Conservation (phyloP, 331 rosid genomes). For the Malus hybrid region DNA sequence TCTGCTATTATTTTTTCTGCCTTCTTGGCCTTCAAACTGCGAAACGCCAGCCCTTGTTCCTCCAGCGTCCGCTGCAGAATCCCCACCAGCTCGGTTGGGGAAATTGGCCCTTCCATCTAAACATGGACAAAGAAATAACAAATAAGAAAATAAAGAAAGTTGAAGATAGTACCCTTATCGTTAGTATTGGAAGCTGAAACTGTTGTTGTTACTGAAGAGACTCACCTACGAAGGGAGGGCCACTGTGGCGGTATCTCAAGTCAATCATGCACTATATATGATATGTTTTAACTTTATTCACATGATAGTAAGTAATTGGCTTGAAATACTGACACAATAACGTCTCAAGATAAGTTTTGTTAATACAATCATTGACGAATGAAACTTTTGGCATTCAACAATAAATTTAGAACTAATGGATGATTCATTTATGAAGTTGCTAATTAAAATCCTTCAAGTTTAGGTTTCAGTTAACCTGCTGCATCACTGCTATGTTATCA, state of each 20-base stretch:
- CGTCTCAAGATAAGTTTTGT: too few species aligned
- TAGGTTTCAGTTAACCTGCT: constrained; percentile 44
- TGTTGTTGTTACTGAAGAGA: too few species aligned
- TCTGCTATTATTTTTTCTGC: constrained; percentile 56
- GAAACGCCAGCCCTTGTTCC: constrained; percentile 72
- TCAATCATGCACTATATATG: too few species aligned
- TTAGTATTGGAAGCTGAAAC: too few species aligned
- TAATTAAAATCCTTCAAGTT: not conserved
- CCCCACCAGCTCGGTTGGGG: constrained; percentile 78
- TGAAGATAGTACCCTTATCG: too few species aligned
- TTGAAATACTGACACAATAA: too few species aligned
- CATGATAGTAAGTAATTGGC: too few species aligned
- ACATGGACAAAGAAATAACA: not conserved
- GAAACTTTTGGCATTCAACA: not conserved
- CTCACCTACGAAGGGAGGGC: too few species aligned
- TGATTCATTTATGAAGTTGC: not conserved
- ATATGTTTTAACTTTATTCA: too few species aligned
- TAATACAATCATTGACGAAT: not conserved
- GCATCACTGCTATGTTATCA: constrained; percentile 46
- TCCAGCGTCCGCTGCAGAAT: constrained; percentile 74
- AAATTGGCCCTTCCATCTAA: constrained; percentile 77
- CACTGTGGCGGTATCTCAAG: too few species aligned
- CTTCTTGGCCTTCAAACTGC: constrained; percentile 37
- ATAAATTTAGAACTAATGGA: not conserved
- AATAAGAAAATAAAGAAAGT: too few species aligned